A percentile compares a stretch with the other conserved stretches of the same genome.
Evolutionary conservation across 495 filamentous ascomycete genomes (phyloP).

Genomic region (Daldinia decipiens): DNA sequence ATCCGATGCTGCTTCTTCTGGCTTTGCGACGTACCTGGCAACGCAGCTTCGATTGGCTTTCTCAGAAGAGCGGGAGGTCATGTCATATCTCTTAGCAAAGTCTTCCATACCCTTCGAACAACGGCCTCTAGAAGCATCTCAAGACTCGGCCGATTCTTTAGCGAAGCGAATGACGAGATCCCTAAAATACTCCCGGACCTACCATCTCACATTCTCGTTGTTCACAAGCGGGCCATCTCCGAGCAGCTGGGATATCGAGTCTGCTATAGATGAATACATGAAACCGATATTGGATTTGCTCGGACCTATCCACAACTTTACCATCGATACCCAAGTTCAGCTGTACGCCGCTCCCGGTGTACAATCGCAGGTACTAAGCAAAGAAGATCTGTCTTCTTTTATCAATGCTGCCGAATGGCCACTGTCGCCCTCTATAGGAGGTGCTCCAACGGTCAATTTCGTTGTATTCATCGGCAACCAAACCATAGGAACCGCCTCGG

Average conservation of each 20-base stretch:
- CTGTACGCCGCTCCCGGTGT: constrained; percentile 87
- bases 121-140: constrained; percentile 54
- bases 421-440: constrained; percentile 90
- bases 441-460: constrained; percentile 94
- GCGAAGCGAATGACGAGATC: constrained; percentile 75
- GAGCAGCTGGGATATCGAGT: constrained; percentile 91
- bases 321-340: constrained; percentile 95
- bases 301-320: constrained; percentile 89
- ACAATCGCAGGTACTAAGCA: constrained; percentile 71
- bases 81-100: constrained; percentile 80
- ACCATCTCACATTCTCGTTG: constrained; percentile 94
- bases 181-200: constrained; percentile 91
- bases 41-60: constrained; percentile 81
- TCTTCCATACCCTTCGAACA: constrained; percentile 61
- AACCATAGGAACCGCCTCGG: constrained; percentile 50
- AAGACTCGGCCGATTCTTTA: constrained; percentile 57
- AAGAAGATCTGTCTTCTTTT: constrained; percentile 90
- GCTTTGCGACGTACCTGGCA: constrained; percentile 83
- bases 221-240: constrained; percentile 82
- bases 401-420: constrained; percentile 99
- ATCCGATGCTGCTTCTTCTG: constrained; percentile 72
- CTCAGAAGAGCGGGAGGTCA: constrained; percentile 87
- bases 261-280: constrained; percentile 82
- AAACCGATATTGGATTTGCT: constrained; percentile 81
- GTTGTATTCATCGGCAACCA: constrained; percentile 80